Conservation (phyloP, 345 rosid genomes). For the Arabidopsis thaliana region DNA sequence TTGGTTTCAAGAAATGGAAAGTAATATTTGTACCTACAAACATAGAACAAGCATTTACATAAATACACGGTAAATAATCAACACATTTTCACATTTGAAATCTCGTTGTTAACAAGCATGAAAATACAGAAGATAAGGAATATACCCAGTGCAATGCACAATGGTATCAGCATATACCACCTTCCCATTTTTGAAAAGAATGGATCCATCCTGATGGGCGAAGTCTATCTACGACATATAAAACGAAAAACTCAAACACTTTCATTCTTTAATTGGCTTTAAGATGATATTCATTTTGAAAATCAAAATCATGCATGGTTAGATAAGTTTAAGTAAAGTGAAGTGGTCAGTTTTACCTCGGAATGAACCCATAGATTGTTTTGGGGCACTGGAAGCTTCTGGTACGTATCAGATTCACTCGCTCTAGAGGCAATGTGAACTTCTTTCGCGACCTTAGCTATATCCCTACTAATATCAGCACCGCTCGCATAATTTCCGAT, state of each 20-base stretch:
- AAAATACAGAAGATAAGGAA: not conserved
- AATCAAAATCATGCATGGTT: constrained; percentile 41
- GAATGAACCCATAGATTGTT: constrained; percentile 76
- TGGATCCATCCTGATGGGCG: constrained; percentile 59
- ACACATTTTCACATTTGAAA: not conserved
- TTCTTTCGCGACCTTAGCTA: constrained; percentile 72
- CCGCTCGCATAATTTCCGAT: constrained; percentile 72
- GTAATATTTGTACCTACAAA: constrained; percentile 72
- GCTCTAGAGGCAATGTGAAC: constrained; percentile 72
- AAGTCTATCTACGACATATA: constrained; percentile 62
- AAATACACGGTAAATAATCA: not conserved
- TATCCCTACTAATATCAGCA: constrained; percentile 68
- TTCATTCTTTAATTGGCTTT: not conserved
- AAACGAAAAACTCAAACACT: not conserved
- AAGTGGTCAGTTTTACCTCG: constrained; percentile 52
- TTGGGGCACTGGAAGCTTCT: constrained; percentile 46
- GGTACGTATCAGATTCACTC: constrained; percentile 48
- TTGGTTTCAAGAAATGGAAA: constrained; percentile 80
- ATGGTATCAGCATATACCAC: constrained; percentile 56
- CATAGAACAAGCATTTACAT: not conserved
- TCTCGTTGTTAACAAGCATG: not conserved
- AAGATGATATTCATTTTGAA: not conserved
- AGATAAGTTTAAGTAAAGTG: not conserved
- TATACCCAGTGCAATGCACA: constrained; percentile 82
- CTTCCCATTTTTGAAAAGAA: constrained; percentile 65